phyloP scores from a whole-genome alignment of 192 early-diverging fungal species.

The Kickxella alabastrina region DNA sequence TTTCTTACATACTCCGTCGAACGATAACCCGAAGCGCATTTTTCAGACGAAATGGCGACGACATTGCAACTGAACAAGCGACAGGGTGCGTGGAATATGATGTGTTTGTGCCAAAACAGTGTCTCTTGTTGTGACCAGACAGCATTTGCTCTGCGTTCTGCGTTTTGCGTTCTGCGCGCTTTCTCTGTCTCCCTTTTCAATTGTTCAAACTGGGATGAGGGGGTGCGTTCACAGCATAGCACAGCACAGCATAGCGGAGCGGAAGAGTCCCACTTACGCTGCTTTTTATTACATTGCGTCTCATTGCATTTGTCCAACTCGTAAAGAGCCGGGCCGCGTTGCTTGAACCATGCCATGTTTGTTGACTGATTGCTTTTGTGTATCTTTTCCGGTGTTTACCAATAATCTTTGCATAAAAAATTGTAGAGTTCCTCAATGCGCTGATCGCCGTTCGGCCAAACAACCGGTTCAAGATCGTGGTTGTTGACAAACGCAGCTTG shows the following conservation, averaged over 20 bases:
- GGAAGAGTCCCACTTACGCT: no score
- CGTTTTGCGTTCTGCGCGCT: neutral
- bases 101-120: neutral
- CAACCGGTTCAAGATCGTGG: constrained; percentile 49
- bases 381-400: neutral
- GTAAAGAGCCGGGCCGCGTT: no score
- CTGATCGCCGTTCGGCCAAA: constrained; percentile 39
- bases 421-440: constrained; percentile 52
- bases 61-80: constrained; percentile 38
- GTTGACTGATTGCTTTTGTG: neutral
- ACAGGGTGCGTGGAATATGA: constrained; percentile 45
- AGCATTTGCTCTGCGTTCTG: neutral
- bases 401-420: neutral
- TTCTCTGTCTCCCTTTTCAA: neutral
- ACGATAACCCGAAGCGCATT: no score
- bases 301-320: no score
- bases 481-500: constrained; percentile 46
- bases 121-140: neutral
- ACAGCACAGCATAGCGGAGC: no score
- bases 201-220: no score
- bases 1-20: no score
- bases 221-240: no score
- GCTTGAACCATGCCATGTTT: neutral
- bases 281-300: no score
- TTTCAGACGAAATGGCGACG: constrained; percentile 25